Percentiles rank a stretch among this genome's conserved stretches.
phyloP scores from a whole-genome alignment of 1,284 basidiomycete species.

The Cystobasidium sp. region DNA sequence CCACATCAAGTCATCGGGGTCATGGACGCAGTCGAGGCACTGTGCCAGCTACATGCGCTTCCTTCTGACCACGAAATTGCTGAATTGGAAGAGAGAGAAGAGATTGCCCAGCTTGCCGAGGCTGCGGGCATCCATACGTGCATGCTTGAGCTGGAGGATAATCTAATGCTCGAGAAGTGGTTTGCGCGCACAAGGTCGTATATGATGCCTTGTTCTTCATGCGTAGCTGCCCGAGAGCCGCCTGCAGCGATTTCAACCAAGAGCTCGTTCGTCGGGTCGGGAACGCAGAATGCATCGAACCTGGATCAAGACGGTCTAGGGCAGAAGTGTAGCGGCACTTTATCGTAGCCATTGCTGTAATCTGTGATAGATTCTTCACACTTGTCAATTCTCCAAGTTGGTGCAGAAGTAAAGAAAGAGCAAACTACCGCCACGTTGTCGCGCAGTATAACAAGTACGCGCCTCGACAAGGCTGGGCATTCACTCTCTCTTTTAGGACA shows the following conservation, averaged over 20 bases:
- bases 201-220: slow-evolving; percentile 3
- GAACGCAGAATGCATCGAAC: no score
- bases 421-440: not conserved
- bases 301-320: no score
- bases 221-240: not conserved
- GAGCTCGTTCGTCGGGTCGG: not conserved
- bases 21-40: no score
- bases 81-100: not conserved
- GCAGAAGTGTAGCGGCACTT: no score
- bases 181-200: not conserved
- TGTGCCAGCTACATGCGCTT: no score
- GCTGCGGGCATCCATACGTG: not conserved
- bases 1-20: no score
- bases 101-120: not conserved
- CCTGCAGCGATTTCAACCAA: not conserved
- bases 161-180: not conserved
- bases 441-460: not conserved
- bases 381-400: not conserved
- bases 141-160: not conserved
- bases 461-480: not conserved
- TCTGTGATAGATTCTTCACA: not conserved
- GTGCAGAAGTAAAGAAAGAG: slow-evolving; percentile 6
- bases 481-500: slow-evolving; percentile 10
- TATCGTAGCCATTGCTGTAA: not conserved
- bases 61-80: no score